Base-by-base conservation (phyloP, 192 early-diverging fungal genomes). In the Entomortierella lignicola region DNA sequence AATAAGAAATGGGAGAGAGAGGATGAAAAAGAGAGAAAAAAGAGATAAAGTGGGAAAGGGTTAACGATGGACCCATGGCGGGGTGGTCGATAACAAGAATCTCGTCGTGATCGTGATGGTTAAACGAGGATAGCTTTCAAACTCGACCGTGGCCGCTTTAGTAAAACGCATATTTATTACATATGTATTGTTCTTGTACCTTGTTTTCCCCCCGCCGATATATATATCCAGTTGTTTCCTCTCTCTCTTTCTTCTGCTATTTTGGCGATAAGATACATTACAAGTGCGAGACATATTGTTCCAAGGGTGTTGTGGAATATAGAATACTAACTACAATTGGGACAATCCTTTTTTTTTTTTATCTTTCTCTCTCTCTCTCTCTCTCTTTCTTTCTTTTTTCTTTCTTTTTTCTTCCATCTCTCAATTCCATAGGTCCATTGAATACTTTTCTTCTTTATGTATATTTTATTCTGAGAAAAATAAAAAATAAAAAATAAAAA, bases 61-160 rank as follows among this genome's bases (percentile, higher is more conserved):
- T 15, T 17, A 50, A 15, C 44, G 44, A 20, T n/a, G 44, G 44
- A 47, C 20, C 15, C 44, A 15, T 20, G 20, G 44, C 44, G 2
- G 20, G 12, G 20, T 4, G 44, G 15, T 11, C 15, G 7, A 47
- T 15, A 47, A 20, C 12, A 12, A 47, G 20, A 42, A 23, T 29
- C 15, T 57, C 55, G 65, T 57, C 57, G 65, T 34, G 55, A 48
- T 67, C 30, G 64, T 44, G 55, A 63, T 25, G 12, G 29, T 50
- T 25, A 7, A 70, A 30, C 27, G 23, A 53, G 39, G 48, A 51
- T n/a, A 37, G 55, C 72, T 74, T 74, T 66, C 72, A 66, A 74
- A 74, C 63, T 0, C 57, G 58, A 74, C 72, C 58, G 42, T 72
- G 25, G 43, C 37, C 4, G 34, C 34, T 7, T 37, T 37, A 37